Conservation (phyloP, 306 rosid genomes). For the Trichosanthes truncata region DNA sequence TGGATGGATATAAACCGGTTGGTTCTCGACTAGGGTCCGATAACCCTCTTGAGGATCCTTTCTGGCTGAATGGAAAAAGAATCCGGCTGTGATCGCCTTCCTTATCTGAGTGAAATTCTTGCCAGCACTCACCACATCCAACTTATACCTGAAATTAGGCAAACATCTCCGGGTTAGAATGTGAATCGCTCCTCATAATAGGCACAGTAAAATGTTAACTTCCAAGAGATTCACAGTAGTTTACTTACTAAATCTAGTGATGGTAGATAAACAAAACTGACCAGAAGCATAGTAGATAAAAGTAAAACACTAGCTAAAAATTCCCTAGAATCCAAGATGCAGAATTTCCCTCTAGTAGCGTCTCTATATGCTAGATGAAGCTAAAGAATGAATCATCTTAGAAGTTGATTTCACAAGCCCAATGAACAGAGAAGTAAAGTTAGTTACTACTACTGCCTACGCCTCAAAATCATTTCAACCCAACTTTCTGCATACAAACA, state of each 20-base stretch:
- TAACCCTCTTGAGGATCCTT: constrained; percentile 91
- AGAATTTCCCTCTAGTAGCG: background rate
- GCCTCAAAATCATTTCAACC: background rate
- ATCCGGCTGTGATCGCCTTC: constrained; percentile 83
- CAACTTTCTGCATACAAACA: background rate
- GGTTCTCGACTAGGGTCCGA: constrained; percentile 78
- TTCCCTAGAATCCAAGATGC: background rate
- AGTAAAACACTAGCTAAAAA: background rate
- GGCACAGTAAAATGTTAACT: background rate
- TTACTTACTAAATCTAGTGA: background rate
- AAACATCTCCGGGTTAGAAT: background rate
- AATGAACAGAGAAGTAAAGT: background rate
- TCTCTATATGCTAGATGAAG: background rate
- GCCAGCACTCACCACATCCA: constrained; percentile 81
- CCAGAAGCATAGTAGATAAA: background rate
- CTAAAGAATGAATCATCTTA: background rate
- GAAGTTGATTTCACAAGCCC: background rate
- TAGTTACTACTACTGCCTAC: background rate
- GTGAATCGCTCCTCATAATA: background rate
- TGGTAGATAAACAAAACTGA: background rate
- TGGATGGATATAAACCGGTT: constrained; percentile 75
- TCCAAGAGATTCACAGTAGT: background rate
- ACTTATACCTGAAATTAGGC: constrained; percentile 49
- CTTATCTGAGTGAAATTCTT: constrained; percentile 64
- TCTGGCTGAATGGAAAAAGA: constrained; percentile 70